Base-by-base conservation (phyloP, 2,329 filamentous ascomycete species). In the Scleromitrula shiraiana region DNA sequence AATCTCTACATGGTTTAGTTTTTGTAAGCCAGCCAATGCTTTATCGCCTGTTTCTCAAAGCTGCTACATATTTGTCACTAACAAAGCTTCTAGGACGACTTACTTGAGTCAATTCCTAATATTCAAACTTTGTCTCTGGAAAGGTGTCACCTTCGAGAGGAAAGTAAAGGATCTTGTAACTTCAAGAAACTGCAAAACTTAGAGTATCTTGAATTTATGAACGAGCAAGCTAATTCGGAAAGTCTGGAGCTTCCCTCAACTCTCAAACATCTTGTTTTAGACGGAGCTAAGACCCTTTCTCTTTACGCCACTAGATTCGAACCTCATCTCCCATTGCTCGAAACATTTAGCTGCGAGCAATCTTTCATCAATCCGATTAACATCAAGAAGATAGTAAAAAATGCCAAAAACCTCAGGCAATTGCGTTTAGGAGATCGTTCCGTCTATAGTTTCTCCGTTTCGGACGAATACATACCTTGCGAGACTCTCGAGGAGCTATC, bases 191-290 rank as follows among this genome's bases (percentile, higher is more conserved):
- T 46, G 2, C 36, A 23, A 22, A 5, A 26, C 23, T 19, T 46
- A 8, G 5, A 40, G 19, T n/a, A 50, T n/a, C 52, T 64, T 9
- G 52, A 61, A 36, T 49, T 64, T 4, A 53, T 17, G 20, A 45
- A 58, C 30, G 53, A 49, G n/a, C n/a, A 3, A 7, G 41, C 19
- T 26, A 61, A 19, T 23, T 4, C 29, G 14, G 9, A 9, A 7
- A 37, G 60, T 7, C 62, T 61, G 10, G 41, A 41, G 22, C 46
- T 63, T 19, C 61, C 62, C n/a, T 19, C 44, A 7, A 59, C 54
- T 8, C 36, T 64, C 12, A 58, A 52, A 41, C 50, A 57, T 10
- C 56, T 64, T n/a, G 46, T 46, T 17, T 12, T 64, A 1, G 50
- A 40, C 12, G 29, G 54, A 2, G 61, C 58, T 23, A 7, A 19